Evolutionary conservation across 345 rosid genomes (phyloP).

Genomic region (Linum trigynum): DNA sequence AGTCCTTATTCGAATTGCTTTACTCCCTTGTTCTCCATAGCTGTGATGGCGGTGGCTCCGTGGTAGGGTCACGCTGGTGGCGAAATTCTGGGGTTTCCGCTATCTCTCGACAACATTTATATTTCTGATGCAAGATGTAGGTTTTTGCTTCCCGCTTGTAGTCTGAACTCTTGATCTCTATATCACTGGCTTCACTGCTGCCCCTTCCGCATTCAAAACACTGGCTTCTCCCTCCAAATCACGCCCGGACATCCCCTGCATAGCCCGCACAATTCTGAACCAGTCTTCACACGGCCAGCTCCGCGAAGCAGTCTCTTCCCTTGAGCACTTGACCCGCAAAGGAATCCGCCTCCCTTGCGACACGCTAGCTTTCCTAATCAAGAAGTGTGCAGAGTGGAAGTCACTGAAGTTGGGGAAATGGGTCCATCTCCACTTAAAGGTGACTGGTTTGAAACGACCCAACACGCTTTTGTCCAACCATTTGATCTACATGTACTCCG

Average conservation of each 20-base stretch:
- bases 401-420: slow-evolving; percentile 61
- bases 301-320: slow-evolving; percentile 41
- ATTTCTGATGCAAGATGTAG: too few relatives aligned
- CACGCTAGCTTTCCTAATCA: slow-evolving; percentile 36
- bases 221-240: neutral
- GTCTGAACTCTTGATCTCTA: too few relatives aligned
- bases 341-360: slow-evolving; percentile 53
- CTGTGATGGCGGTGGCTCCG: too few relatives aligned
- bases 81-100: too few relatives aligned
- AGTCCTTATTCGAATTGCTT: too few relatives aligned
- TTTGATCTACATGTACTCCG: slow-evolving; percentile 41
- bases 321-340: slow-evolving; percentile 32
- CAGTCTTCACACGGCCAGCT: slow-evolving; percentile 10
- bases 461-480: slow-evolving; percentile 41
- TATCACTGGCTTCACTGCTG: neutral
- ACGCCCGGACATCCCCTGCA: neutral
- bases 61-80: too few relatives aligned
- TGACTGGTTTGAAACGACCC: slow-evolving; percentile 51
- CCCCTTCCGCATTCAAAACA: neutral
- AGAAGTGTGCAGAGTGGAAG: slow-evolving; percentile 32
- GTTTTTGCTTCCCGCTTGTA: too few relatives aligned
- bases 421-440: slow-evolving; percentile 69
- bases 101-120: too few relatives aligned
- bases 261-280: neutral
- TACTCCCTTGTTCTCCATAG: too few relatives aligned